A percentile compares a stretch with the other conserved stretches of the same genome.
phyloP scores from a whole-genome alignment of 2,329 filamentous ascomycete genomes.

The Fusarium fujikuroi region DNA sequence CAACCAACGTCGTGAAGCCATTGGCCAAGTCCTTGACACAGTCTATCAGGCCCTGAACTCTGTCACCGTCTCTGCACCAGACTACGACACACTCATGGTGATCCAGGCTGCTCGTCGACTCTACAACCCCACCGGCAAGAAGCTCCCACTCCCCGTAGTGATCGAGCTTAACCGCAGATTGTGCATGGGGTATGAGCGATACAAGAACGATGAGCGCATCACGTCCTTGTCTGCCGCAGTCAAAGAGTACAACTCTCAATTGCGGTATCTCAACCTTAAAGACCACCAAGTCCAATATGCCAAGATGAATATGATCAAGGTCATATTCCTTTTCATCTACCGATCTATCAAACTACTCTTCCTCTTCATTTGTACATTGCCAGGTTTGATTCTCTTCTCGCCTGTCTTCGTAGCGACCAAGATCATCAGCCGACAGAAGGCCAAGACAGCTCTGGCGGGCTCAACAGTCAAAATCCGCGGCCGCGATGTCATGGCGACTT shows the following conservation, averaged over 20 bases:
- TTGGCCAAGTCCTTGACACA: constrained; percentile 84
- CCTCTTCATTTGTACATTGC: constrained; percentile 83
- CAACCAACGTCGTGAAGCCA: constrained; percentile 86
- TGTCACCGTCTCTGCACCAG: constrained; percentile 90
- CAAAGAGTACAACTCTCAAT: constrained; percentile 85
- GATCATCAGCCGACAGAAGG: constrained; percentile 83
- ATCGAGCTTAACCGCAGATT: constrained; percentile 94
- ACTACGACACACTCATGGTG: constrained; percentile 96
- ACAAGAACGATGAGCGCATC: constrained; percentile 90
- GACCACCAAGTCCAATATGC: constrained; percentile 97
- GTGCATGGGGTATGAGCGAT: constrained; percentile 89
- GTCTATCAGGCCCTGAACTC: constrained; percentile 86
- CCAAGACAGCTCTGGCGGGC: constrained; percentile 82
- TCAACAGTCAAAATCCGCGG: constrained; percentile 91
- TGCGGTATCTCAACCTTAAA: constrained; percentile 85
- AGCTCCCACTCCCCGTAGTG: constrained; percentile 89
- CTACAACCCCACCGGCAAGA: constrained; percentile 95
- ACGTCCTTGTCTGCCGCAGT: constrained; percentile 79
- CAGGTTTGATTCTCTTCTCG: constrained; percentile 86
- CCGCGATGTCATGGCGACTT: constrained; percentile 90
- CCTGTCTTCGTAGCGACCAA: constrained; percentile 89
- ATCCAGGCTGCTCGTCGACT: constrained; percentile 93
- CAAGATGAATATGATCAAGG: constrained; percentile 80
- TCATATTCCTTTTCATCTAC: constrained; percentile 81
- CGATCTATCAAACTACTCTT: constrained; percentile 80